phyloP scores from a whole-genome alignment of 129 eudicot genomes.

The Chrysanthemum seticuspe region DNA sequence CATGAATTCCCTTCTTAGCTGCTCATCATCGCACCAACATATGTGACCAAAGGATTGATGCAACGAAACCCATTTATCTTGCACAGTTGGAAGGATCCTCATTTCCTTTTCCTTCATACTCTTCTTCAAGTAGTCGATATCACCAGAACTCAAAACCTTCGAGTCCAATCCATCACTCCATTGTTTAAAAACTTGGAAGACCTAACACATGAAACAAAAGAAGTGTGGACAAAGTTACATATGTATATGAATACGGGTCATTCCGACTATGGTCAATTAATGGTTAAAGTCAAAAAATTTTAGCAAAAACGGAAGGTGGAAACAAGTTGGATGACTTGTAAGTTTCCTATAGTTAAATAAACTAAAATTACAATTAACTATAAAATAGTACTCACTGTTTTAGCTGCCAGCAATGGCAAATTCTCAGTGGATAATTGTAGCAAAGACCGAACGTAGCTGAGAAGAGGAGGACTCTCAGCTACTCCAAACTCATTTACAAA shows the following conservation, averaged over 20 bases:
- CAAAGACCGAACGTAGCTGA: conserved; percentile 61
- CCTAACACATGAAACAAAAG: conserved; percentile 37
- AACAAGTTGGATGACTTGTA: neutral
- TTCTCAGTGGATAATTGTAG: conserved; percentile 50
- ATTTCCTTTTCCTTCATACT: conserved; percentile 48
- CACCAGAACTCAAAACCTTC: conserved; percentile 51
- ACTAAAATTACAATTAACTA: neutral
- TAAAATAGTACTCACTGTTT: conserved; percentile 38
- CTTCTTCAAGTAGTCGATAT: conserved; percentile 54
- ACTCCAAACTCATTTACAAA: conserved; percentile 79
- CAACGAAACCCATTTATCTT: conserved; percentile 85
- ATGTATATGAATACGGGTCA: neutral
- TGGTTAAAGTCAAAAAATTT: no score
- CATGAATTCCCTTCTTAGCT: conserved; percentile 58
- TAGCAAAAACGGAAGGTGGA: no score
- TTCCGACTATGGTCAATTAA: neutral
- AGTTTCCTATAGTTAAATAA: neutral
- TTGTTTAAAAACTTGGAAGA: conserved; percentile 57
- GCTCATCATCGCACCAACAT: conserved; percentile 79
- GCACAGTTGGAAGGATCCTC: conserved; percentile 62
- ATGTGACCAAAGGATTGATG: conserved; percentile 60
- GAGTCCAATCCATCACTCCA: conserved; percentile 63
- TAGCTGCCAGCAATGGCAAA: conserved; percentile 58
- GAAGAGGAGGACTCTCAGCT: conserved; percentile 51
- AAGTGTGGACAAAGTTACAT: neutral